A percentile compares a stretch with the other conserved stretches of the same genome.
Conservation (phyloP, 2,329 filamentous ascomycete species). For the Amylocarpus encephaloides region DNA sequence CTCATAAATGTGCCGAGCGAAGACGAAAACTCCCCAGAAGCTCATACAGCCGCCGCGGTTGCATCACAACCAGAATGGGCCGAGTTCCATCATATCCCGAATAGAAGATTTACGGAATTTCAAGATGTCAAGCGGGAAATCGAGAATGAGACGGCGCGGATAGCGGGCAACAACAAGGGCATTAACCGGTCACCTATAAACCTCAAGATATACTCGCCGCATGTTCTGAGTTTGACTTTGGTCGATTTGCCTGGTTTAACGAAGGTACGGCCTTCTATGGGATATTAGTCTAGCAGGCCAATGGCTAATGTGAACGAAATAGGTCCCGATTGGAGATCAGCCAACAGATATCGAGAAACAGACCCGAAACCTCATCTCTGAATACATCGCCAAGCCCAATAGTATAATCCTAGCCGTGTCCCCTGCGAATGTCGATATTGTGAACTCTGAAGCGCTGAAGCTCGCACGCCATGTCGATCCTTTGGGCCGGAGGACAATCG, state of each 20-base stretch:
- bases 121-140: conserved; percentile 92
- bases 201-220: conserved; percentile 94
- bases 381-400: conserved; percentile 98
- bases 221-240: conserved; percentile 91
- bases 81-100: conserved; percentile 92
- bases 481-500: conserved; percentile 88
- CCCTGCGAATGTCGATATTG: conserved; percentile 94
- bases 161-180: conserved; percentile 94
- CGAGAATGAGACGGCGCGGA: conserved; percentile 90
- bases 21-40: conserved; percentile 59
- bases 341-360: conserved; percentile 98
- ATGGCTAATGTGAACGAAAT: conserved; percentile 10
- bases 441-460: conserved; percentile 96
- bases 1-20: conserved; percentile 89
- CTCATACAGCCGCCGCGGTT: conserved; percentile 72
- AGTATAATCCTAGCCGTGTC: conserved; percentile 96
- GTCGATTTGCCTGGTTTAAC: conserved; percentile 94
- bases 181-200: conserved; percentile 98
- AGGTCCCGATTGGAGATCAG: conserved; percentile 96
- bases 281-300: neutral
- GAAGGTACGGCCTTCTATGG: conserved; percentile 53
- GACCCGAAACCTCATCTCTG: conserved; percentile 89
- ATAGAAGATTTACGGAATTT: conserved; percentile 86
- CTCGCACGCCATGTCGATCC: conserved; percentile 95
- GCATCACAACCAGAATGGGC: conserved; percentile 69